These are phyloP conservation scores for Colletotrichum sp. DNA, from an alignment of 2,329 filamentous ascomycete genomes.

Conservation along the genomic window DNA sequence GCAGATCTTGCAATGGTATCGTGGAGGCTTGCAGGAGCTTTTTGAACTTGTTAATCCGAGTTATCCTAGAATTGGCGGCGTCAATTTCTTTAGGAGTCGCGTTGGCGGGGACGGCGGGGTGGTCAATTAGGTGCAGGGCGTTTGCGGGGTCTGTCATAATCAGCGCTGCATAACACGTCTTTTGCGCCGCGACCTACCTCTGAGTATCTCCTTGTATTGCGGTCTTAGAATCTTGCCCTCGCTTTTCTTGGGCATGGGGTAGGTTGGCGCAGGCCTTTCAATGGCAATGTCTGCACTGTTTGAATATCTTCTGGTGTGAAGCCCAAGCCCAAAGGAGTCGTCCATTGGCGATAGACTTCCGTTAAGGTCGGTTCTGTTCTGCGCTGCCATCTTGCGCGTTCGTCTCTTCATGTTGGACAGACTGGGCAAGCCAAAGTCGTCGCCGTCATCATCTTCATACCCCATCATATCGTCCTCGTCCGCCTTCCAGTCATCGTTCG, in stretches of 20 bases:
- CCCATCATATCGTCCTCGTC: conserved; percentile 78
- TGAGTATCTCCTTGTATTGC: conserved; percentile 96
- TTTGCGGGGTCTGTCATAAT: conserved; percentile 76
- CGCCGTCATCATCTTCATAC: conserved; percentile 84
- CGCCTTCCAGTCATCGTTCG: conserved; percentile 81
- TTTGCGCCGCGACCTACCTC: conserved; percentile 48
- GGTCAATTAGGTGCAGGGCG: conserved; percentile 90
- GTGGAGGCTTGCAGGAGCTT: conserved; percentile 90
- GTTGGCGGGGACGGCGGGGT: conserved; percentile 75
- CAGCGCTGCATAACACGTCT: conserved; percentile 5
- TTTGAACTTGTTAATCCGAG: conserved; percentile 98
- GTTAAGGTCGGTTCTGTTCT: conserved; percentile 35
- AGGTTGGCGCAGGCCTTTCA: conserved; percentile 81
- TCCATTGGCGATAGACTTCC: conserved; percentile 40
- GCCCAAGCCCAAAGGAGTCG: conserved; percentile 37
- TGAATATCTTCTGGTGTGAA: conserved; percentile 65
- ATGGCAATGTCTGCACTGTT: conserved; percentile 95
- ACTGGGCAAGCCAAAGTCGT: conserved; percentile 94
- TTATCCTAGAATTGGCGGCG: conserved; percentile 84
- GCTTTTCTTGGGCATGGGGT: conserved; percentile 86
- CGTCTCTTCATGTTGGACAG: conserved; percentile 89
- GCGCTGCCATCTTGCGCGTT: conserved; percentile 57
- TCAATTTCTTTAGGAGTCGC: conserved; percentile 85
- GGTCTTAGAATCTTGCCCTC: conserved; percentile 96
- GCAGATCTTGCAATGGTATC: conserved; percentile 83